Evolutionary conservation across 1,284 basidiomycete species (phyloP).

Genomic region (Tilletia walkeri): DNA sequence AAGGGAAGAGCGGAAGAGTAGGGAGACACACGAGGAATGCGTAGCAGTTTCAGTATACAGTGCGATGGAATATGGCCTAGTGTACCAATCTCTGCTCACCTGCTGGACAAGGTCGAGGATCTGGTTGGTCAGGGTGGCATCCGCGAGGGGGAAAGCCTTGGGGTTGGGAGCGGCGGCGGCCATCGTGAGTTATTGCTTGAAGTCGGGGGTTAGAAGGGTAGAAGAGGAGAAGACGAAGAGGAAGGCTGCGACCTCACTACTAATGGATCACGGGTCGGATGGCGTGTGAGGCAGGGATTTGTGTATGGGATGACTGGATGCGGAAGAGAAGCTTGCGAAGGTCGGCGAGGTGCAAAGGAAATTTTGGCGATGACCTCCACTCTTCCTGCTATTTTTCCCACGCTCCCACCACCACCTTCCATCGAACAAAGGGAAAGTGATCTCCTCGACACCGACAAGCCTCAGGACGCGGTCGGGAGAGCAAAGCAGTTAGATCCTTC

Average conservation of each 20-base stretch:
- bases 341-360: not conserved
- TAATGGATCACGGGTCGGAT: slow-evolving; percentile 12
- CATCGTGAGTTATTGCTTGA: not conserved
- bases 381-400: too few relatives aligned
- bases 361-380: too few relatives aligned
- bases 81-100: slow-evolving; percentile 18
- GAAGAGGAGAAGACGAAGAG: not conserved
- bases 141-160: slow-evolving; percentile 92
- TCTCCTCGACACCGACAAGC: too few relatives aligned
- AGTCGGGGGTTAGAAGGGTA: not conserved
- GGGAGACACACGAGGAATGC: not conserved
- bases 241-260: slow-evolving; percentile 11
- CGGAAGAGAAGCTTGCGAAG: not conserved
- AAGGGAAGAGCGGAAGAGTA: too few relatives aligned
- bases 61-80: slow-evolving; percentile 12
- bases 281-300: not conserved
- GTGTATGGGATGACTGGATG: not conserved
- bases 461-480: too few relatives aligned
- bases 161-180: slow-evolving; percentile 57
- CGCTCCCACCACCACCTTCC: too few relatives aligned
- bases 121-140: slow-evolving; percentile 86
- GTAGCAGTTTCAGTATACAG: slow-evolving; percentile 34
- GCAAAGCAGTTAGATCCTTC: too few relatives aligned
- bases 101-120: slow-evolving; percentile 63
- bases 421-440: too few relatives aligned